Evolutionary conservation across 225 moss, liverwort and hornwort genomes (phyloP), one percentile per base, ranked within the genome.

Genomic region (Rhytidiadelphus loreus): DNA sequence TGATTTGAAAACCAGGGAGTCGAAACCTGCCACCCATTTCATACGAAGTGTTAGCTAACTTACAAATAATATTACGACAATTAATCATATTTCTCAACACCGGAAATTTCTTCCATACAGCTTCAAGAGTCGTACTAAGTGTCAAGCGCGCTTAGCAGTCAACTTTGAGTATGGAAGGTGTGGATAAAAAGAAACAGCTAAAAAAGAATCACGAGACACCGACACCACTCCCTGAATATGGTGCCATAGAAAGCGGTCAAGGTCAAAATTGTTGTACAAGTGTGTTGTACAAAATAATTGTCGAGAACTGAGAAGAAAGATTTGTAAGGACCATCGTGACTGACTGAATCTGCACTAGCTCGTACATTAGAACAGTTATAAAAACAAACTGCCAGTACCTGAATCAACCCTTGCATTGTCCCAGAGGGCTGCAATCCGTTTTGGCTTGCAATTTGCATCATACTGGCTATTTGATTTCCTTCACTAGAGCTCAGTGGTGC

Each of bases 1-100:
- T 94, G 90, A 77, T 88, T 89, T 60, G 95, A 72, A 81, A 96
- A 99, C 98, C 98, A 99, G 58, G 95, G 89, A 85, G 80, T 83
- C 75, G 95, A 88, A 77, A 91, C 94, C 93, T 96, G 93, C 84
- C 86, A 93, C 73, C 32, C 89, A 91, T 62, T 85, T 68, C 85
- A 85, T 32, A 66, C 66, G 12, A 75, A 73, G 41, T 84, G 58
- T 92, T 77, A 88, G 70, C 43, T 62, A 57, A 76, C 73, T 80
- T 33, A 88, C 20, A 75, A 92, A 88, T 48, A 12, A 66, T 53
- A 83, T 43, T 44, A 61, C 35, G 66, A 86, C 43, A 85, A 80
- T 23, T 66, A 76, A 84, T 61, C 26, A 53, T 77, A 77, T 62
- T 85, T 66, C 61, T 84, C 69, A 86, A 75, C 39, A 75, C 81